Conservation (phyloP, 1,284 basidiomycete genomes). For the Ustilago loliicola region DNA sequence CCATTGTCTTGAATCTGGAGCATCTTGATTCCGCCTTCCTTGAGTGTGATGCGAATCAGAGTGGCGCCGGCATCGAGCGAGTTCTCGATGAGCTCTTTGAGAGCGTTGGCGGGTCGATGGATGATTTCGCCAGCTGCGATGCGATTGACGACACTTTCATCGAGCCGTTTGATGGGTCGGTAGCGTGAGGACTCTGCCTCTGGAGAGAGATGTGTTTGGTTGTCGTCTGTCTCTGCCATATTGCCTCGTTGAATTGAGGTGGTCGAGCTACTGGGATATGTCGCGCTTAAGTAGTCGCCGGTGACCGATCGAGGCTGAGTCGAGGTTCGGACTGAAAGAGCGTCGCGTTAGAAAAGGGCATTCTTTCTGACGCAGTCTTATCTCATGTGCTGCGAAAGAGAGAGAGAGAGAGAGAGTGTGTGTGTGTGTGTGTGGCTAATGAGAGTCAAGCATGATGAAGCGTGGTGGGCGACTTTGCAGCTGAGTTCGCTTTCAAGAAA, state of each 20-base stretch:
- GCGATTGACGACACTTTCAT: conserved; percentile 75
- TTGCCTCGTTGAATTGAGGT: not conserved
- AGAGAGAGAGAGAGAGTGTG: too few relatives aligned
- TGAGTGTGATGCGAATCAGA: conserved; percentile 86
- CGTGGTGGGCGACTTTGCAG: not conserved
- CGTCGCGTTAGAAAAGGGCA: not conserved
- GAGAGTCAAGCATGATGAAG: not conserved
- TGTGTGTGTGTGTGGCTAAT: not conserved
- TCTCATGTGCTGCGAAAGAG: too few relatives aligned
- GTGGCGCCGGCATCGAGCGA: conserved; percentile 91
- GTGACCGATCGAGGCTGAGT: not conserved
- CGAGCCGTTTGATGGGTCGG: conserved; percentile 63
- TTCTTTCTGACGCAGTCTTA: conserved; percentile 1
- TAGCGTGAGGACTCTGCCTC: conserved; percentile 43
- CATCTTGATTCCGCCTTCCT: conserved; percentile 95
- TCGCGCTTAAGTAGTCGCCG: not conserved
- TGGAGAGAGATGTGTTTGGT: conserved; percentile 25
- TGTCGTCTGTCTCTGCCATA: conserved; percentile 18
- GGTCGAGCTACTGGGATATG: not conserved
- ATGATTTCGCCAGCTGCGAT: conserved; percentile 85
- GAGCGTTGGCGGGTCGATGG: conserved; percentile 91
- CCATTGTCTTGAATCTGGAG: conserved; percentile 98
- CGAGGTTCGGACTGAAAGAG: not conserved
- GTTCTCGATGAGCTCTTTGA: conserved; percentile 97
- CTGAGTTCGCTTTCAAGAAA: conserved; percentile 14